These are phyloP conservation scores for Candida parachauliodes DNA, from an alignment of 805 yeast genomes.

Conservation along the genomic window DNA sequence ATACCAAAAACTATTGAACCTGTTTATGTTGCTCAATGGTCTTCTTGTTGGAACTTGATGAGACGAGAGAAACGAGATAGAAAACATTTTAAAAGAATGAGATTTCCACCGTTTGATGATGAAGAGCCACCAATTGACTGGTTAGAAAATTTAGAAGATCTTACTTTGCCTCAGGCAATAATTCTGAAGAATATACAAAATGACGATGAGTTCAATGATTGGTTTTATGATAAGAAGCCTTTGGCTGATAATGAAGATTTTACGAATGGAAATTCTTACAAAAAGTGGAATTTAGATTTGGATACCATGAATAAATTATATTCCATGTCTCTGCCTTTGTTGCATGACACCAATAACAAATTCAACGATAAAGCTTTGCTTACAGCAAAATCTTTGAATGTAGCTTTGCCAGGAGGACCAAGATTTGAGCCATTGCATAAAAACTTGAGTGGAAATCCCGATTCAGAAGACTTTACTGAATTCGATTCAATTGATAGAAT, in stretches of 20 bases:
- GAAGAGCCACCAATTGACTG: constrained; percentile 91
- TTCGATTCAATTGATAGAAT: constrained; percentile 86
- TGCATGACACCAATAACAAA: constrained; percentile 61
- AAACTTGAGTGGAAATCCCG: constrained; percentile 54
- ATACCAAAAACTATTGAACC: constrained; percentile 90
- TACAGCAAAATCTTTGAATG: constrained; percentile 87
- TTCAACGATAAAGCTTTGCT: constrained; percentile 78
- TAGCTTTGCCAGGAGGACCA: constrained; percentile 93
- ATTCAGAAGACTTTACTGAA: constrained; percentile 77
- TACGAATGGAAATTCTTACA: constrained; percentile 77
- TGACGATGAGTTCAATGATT: constrained; percentile 59
- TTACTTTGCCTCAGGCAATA: constrained; percentile 71
- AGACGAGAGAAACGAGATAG: constrained; percentile 91
- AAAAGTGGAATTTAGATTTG: constrained; percentile 62
- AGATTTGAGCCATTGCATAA: constrained; percentile 83
- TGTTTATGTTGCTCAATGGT: constrained; percentile 92
- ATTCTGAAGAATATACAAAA: constrained; percentile 64
- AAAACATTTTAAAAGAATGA: constrained; percentile 82
- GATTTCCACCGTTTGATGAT: constrained; percentile 95
- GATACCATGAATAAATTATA: constrained; percentile 63
- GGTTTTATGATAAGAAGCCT: constrained; percentile 82
- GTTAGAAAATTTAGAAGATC: constrained; percentile 71
- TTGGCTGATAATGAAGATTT: constrained; percentile 50
- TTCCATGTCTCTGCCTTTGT: constrained; percentile 66
- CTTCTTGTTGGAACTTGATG: constrained; percentile 89